These are phyloP conservation scores for Penicillium canescens DNA, from an alignment of 495 filamentous ascomycete species.

Conservation along the genomic window DNA sequence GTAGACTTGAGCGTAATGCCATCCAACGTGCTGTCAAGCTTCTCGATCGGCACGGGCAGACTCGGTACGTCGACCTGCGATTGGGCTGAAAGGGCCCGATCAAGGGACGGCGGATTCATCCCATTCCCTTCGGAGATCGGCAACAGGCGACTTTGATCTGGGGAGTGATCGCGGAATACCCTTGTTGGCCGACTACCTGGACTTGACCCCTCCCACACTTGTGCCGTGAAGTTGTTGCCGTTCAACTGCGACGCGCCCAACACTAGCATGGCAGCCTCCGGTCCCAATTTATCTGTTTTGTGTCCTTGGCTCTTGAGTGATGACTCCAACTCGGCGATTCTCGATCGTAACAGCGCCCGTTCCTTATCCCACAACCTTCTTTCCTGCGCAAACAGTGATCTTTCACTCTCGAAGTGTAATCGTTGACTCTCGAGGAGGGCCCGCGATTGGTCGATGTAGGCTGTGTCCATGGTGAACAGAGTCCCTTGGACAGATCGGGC, in stretches of 20 bases:
- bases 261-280: conserved; percentile 1
- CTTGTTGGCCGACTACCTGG: conserved; percentile 41
- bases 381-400: conserved; percentile 42
- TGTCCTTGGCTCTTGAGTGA: conserved; percentile 23
- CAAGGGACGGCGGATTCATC: conserved; percentile 34
- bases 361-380: conserved; percentile 45
- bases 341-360: conserved; percentile 33
- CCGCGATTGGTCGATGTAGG: conserved; percentile 42
- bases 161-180: conserved; percentile 38
- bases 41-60: conserved; percentile 47
- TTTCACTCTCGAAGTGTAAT: conserved; percentile 36
- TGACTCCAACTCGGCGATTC: conserved; percentile 42
- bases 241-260: conserved; percentile 14
- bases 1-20: conserved; percentile 51
- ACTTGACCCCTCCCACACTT: conserved; percentile 48
- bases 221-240: conserved; percentile 20
- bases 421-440: conserved; percentile 44
- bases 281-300: conserved; percentile 1
- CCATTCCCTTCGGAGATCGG: conserved; percentile 20
- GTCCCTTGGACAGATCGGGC: conserved; percentile 4
- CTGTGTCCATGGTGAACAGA: conserved; percentile 23
- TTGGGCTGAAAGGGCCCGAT: conserved; percentile 44
- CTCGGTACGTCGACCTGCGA: conserved; percentile 27
- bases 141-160: conserved; percentile 22
- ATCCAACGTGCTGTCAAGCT: conserved; percentile 48